These are phyloP conservation scores for Cupressus sempervirens DNA, from an alignment of 75 land plant species.

Conservation along the genomic window DNA sequence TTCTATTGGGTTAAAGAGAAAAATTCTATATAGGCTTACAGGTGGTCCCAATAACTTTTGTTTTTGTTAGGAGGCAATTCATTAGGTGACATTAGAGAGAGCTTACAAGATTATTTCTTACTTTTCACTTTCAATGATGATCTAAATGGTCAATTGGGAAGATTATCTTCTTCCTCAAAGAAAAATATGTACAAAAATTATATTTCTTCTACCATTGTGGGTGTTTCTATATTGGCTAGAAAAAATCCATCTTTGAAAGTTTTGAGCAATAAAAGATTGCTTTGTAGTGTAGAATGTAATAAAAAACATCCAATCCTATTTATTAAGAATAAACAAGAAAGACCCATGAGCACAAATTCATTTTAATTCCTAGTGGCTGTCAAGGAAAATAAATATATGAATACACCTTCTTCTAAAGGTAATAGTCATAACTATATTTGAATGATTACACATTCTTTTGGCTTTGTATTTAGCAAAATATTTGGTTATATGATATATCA, in stretches of 20 bases:
- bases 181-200: constrained; percentile 14
- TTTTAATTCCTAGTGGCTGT: not conserved
- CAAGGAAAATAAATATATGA: not conserved
- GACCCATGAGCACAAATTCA: not conserved
- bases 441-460: not conserved
- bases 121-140: constrained; percentile 80
- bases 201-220: constrained; percentile 2
- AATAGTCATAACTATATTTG: not conserved
- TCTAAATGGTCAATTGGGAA: constrained; percentile 28
- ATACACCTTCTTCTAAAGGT: not conserved
- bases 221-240: not conserved
- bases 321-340: not conserved
- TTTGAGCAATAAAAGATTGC: not conserved
- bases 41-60: constrained; percentile 15
- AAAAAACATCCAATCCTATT: not conserved
- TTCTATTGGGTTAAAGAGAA: not conserved
- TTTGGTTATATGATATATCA: constrained; percentile 1
- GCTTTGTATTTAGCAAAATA: not conserved
- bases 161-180: constrained; percentile 21
- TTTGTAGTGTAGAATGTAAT: not conserved
- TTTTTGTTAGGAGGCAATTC: constrained; percentile 24
- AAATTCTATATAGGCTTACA: not conserved
- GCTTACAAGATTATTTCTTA: constrained; percentile 66
- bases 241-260: not conserved
- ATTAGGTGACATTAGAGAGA: constrained; percentile 31